Evolutionary conservation across 306 rosid genomes (phyloP).

Genomic region (Spatholobus suberectus): DNA sequence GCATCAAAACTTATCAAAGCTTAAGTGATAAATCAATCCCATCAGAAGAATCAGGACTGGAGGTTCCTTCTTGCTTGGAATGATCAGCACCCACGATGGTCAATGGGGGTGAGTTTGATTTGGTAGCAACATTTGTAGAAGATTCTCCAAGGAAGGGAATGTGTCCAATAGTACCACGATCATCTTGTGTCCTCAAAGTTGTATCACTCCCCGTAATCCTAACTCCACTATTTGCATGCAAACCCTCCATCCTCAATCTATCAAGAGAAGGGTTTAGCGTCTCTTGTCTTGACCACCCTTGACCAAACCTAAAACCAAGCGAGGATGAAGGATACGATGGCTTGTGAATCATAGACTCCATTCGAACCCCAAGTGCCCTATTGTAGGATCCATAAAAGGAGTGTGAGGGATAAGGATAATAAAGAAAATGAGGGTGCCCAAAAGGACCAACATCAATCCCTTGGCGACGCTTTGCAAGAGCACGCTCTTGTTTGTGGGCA

Average conservation of each 20-base stretch:
- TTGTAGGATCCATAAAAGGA: conserved; percentile 49
- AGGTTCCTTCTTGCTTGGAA: conserved; percentile 3
- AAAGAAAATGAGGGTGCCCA: conserved; percentile 40
- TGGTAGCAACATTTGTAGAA: background rate
- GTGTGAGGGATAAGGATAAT: conserved; percentile 45
- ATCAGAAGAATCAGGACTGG: background rate
- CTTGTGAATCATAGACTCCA: conserved; percentile 72
- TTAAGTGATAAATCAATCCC: conserved; percentile 65
- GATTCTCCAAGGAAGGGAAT: background rate
- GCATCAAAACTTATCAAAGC: conserved; percentile 35
- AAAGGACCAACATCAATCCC: conserved; percentile 40
- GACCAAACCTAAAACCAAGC: conserved; percentile 12
- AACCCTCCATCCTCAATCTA: conserved; percentile 36
- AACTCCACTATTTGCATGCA: conserved; percentile 7
- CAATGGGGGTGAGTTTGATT: background rate
- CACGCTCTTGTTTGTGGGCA: conserved; percentile 82
- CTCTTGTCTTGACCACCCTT: conserved; percentile 26
- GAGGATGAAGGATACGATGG: conserved; percentile 43
- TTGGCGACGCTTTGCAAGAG: conserved; percentile 67
- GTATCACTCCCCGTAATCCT: background rate
- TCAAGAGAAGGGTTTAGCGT: conserved; percentile 18
- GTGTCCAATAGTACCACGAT: background rate
- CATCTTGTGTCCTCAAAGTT: conserved; percentile 17
- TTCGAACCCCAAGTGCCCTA: conserved; percentile 54
- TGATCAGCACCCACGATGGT: background rate